Evolutionary conservation across 108 stramenopile species (phyloP).

Genomic region (Schizochytrium sp.): DNA sequence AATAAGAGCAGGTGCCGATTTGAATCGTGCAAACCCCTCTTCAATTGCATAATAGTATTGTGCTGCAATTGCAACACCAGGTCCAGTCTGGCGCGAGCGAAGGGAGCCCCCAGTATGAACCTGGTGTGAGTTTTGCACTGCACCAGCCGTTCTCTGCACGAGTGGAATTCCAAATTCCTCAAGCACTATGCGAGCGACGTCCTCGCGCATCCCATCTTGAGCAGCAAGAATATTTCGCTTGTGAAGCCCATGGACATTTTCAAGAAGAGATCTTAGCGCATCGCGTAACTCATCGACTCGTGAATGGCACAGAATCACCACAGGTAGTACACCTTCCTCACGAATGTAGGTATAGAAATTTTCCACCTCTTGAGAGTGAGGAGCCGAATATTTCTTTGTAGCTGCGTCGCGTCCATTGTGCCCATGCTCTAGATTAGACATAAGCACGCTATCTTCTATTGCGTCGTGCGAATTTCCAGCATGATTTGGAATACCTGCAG

Average conservation of each 20-base stretch:
- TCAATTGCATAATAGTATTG: slow-evolving; percentile 38
- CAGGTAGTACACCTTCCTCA: not conserved
- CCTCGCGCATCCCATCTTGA: slow-evolving; percentile 3
- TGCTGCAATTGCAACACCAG: slow-evolving; percentile 7
- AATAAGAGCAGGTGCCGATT: not conserved
- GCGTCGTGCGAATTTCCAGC: too few species aligned
- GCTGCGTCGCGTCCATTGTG: too few species aligned
- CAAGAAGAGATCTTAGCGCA: not conserved
- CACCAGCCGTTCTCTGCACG: not conserved
- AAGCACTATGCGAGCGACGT: not conserved
- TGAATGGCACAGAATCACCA: slow-evolving; percentile 49
- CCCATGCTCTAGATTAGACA: too few species aligned
- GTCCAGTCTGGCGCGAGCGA: not conserved
- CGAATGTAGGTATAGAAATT: too few species aligned
- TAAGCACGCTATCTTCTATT: too few species aligned
- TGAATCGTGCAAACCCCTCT: not conserved
- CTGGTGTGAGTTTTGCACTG: not conserved
- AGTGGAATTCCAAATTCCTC: slow-evolving; percentile 39
- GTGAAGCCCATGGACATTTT: not conserved
- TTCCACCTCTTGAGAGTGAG: too few species aligned
- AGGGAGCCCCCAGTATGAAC: not conserved
- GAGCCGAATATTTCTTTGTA: too few species aligned
- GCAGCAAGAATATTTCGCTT: not conserved
- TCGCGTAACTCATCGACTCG: slow-evolving; percentile 14
- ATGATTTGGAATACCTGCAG: too few species aligned